Evolutionary conservation across 352 stramenopile species (phyloP).

Genomic region (Globisporangium takayamanum): DNA sequence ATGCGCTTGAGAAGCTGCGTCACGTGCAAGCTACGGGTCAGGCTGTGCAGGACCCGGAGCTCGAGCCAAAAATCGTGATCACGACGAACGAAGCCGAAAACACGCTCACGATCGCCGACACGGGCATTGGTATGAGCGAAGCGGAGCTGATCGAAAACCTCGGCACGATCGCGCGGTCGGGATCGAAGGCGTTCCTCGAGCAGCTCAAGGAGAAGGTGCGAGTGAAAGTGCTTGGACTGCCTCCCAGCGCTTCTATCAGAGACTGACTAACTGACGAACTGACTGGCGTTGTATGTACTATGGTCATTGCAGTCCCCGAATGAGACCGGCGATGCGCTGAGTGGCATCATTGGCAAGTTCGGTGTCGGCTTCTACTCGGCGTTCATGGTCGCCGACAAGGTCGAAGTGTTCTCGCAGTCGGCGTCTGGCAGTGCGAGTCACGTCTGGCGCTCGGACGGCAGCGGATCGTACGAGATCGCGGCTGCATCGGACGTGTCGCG

Average conservation of each 20-base stretch:
- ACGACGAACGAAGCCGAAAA: slow-evolving; percentile 92
- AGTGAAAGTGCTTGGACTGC: not conserved
- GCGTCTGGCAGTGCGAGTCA: slow-evolving; percentile 44
- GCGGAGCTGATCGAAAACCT: slow-evolving; percentile 97
- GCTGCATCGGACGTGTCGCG: slow-evolving; percentile 65
- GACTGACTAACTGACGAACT: not conserved
- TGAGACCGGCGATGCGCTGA: slow-evolving; percentile 64
- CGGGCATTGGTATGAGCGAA: slow-evolving; percentile 97
- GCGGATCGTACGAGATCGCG: slow-evolving; percentile 74
- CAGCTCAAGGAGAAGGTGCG: slow-evolving; percentile 80
- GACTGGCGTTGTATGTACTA: not conserved
- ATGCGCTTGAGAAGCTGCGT: slow-evolving; percentile 98
- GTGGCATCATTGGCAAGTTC: slow-evolving; percentile 99
- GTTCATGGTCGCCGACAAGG: slow-evolving; percentile 98
- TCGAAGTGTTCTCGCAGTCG: slow-evolving; percentile 90
- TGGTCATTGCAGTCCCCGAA: slow-evolving; percentile 23
- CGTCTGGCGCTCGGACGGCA: slow-evolving; percentile 79
- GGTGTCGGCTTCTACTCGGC: slow-evolving; percentile 99
- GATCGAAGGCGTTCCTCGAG: slow-evolving; percentile 96
- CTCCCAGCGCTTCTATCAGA: not conserved
- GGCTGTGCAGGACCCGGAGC: slow-evolving; percentile 65
- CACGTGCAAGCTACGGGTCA: slow-evolving; percentile 86
- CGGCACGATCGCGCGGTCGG: slow-evolving; percentile 97
- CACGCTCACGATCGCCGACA: slow-evolving; percentile 97
- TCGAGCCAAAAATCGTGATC: slow-evolving; percentile 96